These are phyloP conservation scores for Picea sitchensis DNA, from an alignment of 75 land plant genomes.

Conservation along the genomic window DNA sequence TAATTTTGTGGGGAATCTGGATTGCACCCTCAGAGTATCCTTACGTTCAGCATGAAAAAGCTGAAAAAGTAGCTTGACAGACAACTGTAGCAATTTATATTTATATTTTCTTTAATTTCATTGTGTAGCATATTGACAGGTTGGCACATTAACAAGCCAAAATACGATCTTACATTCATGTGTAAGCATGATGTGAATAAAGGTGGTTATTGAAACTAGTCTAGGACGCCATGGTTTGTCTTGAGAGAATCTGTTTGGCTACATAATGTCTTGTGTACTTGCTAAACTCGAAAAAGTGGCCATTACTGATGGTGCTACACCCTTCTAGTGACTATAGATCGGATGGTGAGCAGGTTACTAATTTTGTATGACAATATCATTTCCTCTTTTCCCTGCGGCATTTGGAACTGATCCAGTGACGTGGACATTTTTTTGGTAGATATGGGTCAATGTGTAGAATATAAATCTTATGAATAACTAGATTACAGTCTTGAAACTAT, in stretches of 20 bases:
- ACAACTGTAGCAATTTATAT: neutral
- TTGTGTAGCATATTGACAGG: neutral
- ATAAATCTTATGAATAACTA: neutral
- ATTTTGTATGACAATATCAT: neutral
- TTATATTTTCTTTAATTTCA: neutral
- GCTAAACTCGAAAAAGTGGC: neutral
- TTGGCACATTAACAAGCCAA: neutral
- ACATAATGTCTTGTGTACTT: neutral
- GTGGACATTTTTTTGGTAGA: neutral
- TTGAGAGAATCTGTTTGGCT: neutral
- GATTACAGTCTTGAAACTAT: neutral
- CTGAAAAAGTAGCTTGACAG: neutral
- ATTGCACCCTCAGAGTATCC: constrained; percentile 57
- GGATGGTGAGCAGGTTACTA: neutral
- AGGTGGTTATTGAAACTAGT: neutral
- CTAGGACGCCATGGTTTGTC: neutral
- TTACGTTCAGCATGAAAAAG: constrained; percentile 16
- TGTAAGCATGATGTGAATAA: neutral
- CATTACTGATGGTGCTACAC: neutral
- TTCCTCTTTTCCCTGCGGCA: neutral
- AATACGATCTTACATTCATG: neutral
- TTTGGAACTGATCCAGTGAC: neutral
- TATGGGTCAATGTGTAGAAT: neutral
- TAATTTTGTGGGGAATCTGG: constrained; percentile 76
- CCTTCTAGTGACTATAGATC: neutral